phyloP scores from a whole-genome alignment of 2,329 filamentous ascomycete genomes.

The Aspergillus versicolor region DNA sequence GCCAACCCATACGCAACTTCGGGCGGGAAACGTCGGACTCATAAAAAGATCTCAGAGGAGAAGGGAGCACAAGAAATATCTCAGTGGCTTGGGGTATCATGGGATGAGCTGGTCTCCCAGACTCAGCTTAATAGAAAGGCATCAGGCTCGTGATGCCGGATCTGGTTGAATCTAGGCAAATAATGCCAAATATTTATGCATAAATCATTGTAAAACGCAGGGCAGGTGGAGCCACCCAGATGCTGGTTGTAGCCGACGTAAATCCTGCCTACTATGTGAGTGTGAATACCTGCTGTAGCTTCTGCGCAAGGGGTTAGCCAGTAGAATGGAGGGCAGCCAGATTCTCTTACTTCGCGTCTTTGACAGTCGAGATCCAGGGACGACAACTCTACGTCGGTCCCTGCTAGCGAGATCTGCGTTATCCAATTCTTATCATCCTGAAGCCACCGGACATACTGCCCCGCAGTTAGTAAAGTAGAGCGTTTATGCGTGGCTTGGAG shows the following conservation, averaged over 20 bases:
- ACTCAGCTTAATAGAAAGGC: neutral
- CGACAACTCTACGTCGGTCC: neutral
- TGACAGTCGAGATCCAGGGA: neutral
- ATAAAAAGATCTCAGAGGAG: neutral
- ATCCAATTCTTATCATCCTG: conserved; percentile 3
- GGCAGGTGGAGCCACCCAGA: too few species aligned
- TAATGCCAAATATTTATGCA: neutral
- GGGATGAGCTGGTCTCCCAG: conserved; percentile 1
- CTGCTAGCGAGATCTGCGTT: neutral
- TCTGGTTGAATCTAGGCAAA: neutral
- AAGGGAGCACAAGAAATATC: neutral
- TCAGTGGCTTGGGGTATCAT: conserved; percentile 4
- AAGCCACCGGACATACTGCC: conserved; percentile 9
- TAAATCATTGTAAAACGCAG: too few species aligned
- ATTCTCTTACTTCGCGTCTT: neutral
- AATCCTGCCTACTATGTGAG: neutral
- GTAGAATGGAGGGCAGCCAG: neutral
- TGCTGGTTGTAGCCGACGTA: neutral
- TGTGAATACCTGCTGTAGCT: neutral
- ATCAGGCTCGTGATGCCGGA: neutral
- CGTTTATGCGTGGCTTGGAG: neutral
- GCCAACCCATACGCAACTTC: neutral
- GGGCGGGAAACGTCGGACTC: neutral
- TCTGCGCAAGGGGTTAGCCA: neutral
- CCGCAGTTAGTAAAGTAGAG: neutral